Conservation (phyloP, 106 monocot species). For the Dendrobium chrysotoxum region DNA sequence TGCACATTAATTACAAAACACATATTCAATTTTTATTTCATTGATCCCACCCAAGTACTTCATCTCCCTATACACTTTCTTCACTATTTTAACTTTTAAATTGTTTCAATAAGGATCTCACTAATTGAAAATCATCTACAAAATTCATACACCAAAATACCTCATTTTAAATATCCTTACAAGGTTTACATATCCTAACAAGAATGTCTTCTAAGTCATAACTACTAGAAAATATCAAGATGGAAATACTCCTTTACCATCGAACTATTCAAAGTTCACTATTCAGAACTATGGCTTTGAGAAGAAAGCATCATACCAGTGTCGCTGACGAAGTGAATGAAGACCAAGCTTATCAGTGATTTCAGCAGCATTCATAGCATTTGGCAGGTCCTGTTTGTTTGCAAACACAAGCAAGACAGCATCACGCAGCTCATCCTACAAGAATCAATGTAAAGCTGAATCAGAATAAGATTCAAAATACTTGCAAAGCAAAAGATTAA, state of each 20-base stretch:
- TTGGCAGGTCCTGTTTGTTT: slow-evolving; percentile 22
- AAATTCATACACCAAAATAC: no score
- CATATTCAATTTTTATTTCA: no score
- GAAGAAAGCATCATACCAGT: slow-evolving; percentile 3
- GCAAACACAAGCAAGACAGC: slow-evolving; percentile 22
- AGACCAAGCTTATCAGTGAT: slow-evolving; percentile 24
- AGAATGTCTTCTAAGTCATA: not conserved
- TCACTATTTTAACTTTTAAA: no score
- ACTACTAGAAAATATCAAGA: not conserved
- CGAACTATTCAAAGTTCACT: not conserved
- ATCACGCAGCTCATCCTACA: slow-evolving; percentile 21
- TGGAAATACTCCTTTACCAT: not conserved
- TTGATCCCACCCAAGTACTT: no score
- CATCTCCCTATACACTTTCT: no score
- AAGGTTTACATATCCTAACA: not conserved
- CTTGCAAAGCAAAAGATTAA: not conserved
- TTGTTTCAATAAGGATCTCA: no score
- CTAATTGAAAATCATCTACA: no score
- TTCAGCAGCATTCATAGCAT: slow-evolving; percentile 26
- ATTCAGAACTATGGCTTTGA: not conserved
- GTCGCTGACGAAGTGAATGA: slow-evolving; percentile 19
- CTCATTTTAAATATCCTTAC: no score
- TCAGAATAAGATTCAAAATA: not conserved
- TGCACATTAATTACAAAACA: no score
- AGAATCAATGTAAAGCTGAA: not conserved